Percentiles rank a stretch among this genome's conserved stretches.
Conservation (phyloP, 148 eudicot species). For the Amaranthus hypochondriacus region DNA sequence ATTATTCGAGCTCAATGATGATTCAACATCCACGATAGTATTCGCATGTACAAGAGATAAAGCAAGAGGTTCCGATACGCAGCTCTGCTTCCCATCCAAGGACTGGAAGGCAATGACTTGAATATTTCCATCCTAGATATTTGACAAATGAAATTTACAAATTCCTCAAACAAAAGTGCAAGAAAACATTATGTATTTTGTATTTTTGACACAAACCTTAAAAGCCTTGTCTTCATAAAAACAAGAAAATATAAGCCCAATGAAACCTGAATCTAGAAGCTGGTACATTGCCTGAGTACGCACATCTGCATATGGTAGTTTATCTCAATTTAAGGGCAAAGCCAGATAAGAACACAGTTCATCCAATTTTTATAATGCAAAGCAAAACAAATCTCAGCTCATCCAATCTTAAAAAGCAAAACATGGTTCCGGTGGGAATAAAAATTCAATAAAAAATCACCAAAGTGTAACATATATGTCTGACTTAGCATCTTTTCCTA, state of each 20-base stretch:
- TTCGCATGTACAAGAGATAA: conserved; percentile 51
- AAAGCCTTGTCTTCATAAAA: conserved; percentile 79
- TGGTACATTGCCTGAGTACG: conserved; percentile 99
- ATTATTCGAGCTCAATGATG: conserved; percentile 70
- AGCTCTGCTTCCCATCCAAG: conserved; percentile 76
- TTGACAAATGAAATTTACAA: background rate
- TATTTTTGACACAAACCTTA: conserved; percentile 55
- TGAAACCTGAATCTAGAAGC: conserved; percentile 94
- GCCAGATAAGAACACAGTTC: background rate
- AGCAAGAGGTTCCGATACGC: conserved; percentile 47
- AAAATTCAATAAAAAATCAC: no score
- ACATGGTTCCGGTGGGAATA: background rate
- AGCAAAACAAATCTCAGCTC: background rate
- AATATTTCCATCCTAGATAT: conserved; percentile 77
- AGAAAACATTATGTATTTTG: background rate
- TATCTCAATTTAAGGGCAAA: conserved; percentile 2
- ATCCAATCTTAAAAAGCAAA: background rate
- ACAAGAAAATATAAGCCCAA: conserved; percentile 98
- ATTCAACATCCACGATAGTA: conserved; percentile 64
- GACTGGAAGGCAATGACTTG: conserved; percentile 99
- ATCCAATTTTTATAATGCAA: background rate
- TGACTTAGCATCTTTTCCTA: no score
- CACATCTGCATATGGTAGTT: conserved; percentile 61
- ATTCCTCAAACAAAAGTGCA: background rate
- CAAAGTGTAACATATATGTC: no score